These are phyloP conservation scores for Paramarasmius palmivorus DNA, from an alignment of 1,284 basidiomycete species.

Conservation along the genomic window DNA sequence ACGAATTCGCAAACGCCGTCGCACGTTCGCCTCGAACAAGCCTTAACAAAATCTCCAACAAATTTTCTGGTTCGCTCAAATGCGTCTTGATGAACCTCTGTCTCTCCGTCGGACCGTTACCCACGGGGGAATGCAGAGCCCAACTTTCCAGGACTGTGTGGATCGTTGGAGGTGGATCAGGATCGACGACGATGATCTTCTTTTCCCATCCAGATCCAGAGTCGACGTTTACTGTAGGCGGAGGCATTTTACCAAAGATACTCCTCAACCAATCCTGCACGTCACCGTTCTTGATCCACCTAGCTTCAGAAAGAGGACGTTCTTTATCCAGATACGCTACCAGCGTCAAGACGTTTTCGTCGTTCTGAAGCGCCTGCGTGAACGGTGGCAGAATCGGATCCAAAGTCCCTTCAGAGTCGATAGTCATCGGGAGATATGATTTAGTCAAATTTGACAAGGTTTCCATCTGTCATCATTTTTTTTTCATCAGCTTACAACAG, in stretches of 20 bases:
- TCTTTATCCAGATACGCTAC: conserved; percentile 79
- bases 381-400: conserved; percentile 73
- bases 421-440: conserved; percentile 63
- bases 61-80: conserved; percentile 81
- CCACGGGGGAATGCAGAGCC: conserved; percentile 79
- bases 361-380: too few relatives aligned
- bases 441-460: conserved; percentile 70
- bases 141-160: conserved; percentile 87
- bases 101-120: conserved; percentile 67
- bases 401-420: conserved; percentile 38
- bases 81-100: conserved; percentile 87
- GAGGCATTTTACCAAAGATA: conserved; percentile 86
- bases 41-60: conserved; percentile 88
- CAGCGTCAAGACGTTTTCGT: conserved; percentile 57
- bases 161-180: conserved; percentile 93
- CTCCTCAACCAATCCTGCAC: conserved; percentile 91
- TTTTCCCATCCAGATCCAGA: conserved; percentile 83
- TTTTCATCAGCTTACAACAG: too few relatives aligned
- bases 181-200: conserved; percentile 90
- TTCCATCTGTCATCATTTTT: too few relatives aligned
- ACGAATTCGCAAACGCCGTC: conserved; percentile 62
- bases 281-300: conserved; percentile 94
- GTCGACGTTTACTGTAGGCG: conserved; percentile 70
- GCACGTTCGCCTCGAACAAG: conserved; percentile 87
- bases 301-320: conserved; percentile 88